A percentile compares a stretch with the other conserved stretches of the same genome.
Evolutionary conservation across 345 rosid genomes (phyloP).

Genomic region (Populus euphratica): DNA sequence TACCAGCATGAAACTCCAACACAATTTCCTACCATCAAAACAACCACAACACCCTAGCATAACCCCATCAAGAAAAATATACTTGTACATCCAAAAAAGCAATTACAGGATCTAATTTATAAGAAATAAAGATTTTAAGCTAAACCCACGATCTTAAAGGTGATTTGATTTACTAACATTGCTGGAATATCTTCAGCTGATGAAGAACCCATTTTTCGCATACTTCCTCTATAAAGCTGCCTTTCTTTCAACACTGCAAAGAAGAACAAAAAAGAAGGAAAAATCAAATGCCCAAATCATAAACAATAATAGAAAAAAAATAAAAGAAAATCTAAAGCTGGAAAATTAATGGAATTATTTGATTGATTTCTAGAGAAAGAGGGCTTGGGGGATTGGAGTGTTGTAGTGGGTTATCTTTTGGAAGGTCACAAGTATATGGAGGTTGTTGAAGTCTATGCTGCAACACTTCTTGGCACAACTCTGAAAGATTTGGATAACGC

Average conservation of each 20-base stretch:
- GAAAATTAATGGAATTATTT: not conserved
- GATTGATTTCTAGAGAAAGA: no score
- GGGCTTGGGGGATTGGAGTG: no score
- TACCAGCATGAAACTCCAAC: slow-evolving; percentile 98
- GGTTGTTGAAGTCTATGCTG: slow-evolving; percentile 63
- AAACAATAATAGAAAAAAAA: not conserved
- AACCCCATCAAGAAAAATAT: not conserved
- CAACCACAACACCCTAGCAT: not conserved
- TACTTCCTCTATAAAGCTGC: not conserved
- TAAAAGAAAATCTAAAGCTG: not conserved
- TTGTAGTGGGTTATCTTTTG: slow-evolving; percentile 16
- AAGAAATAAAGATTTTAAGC: not conserved
- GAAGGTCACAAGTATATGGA: slow-evolving; percentile 50
- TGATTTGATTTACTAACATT: slow-evolving; percentile 19
- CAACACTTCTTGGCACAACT: slow-evolving; percentile 50
- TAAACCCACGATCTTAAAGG: not conserved
- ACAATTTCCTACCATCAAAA: slow-evolving; percentile 50
- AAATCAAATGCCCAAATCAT: not conserved
- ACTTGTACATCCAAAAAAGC: not conserved
- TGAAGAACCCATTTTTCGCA: slow-evolving; percentile 23
- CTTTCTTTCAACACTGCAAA: not conserved
- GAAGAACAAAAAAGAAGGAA: not conserved
- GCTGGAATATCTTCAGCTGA: slow-evolving; percentile 27
- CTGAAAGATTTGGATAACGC: slow-evolving; percentile 52
- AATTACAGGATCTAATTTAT: not conserved